Conservation (phyloP, 2,329 filamentous ascomycete genomes). For the Diaporthe helianthi region DNA sequence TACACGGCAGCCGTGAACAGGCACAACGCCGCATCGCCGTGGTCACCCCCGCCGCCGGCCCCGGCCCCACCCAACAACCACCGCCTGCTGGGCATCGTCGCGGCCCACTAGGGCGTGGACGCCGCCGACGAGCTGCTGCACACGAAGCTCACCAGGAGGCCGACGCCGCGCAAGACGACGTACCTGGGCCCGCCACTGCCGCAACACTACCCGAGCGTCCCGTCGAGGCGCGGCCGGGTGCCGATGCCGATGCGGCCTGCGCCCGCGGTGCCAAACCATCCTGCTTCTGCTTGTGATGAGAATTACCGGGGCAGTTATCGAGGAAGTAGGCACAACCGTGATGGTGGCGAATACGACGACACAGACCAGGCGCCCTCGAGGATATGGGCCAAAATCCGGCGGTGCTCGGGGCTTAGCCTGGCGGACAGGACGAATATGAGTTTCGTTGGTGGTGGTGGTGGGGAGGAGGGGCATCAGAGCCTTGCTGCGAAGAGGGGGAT, state of each 20-base stretch:
- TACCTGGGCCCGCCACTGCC: not conserved
- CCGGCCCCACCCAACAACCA: conserved; percentile 44
- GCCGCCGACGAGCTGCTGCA: conserved; percentile 53
- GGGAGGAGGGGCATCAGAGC: conserved; percentile 10
- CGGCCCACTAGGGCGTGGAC: conserved; percentile 55
- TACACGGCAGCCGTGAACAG: conserved; percentile 58
- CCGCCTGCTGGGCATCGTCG: conserved; percentile 53
- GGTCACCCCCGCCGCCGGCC: conserved; percentile 56
- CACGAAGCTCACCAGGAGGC: conserved; percentile 36
- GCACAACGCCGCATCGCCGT: conserved; percentile 56
- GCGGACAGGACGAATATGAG: conserved; percentile 31
- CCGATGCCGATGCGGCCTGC: conserved; percentile 2
- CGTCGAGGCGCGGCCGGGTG: not conserved
- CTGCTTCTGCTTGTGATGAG: not conserved
- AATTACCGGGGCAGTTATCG: conserved; percentile 18
- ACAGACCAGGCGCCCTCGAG: conserved; percentile 27
- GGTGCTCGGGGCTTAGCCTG: conserved; percentile 32
- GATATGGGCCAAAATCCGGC: conserved; percentile 32
- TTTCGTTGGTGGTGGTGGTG: conserved; percentile 1
- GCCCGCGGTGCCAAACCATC: not conserved
- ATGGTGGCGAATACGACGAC: not conserved
- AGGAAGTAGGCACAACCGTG: conserved; percentile 13
- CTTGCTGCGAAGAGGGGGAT: conserved; percentile 22
- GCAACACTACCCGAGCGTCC: not conserved
- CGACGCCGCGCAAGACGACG: conserved; percentile 33